These are phyloP conservation scores for Cadophora sp. DNA, from an alignment of 2,329 filamentous ascomycete genomes.

Conservation along the genomic window DNA sequence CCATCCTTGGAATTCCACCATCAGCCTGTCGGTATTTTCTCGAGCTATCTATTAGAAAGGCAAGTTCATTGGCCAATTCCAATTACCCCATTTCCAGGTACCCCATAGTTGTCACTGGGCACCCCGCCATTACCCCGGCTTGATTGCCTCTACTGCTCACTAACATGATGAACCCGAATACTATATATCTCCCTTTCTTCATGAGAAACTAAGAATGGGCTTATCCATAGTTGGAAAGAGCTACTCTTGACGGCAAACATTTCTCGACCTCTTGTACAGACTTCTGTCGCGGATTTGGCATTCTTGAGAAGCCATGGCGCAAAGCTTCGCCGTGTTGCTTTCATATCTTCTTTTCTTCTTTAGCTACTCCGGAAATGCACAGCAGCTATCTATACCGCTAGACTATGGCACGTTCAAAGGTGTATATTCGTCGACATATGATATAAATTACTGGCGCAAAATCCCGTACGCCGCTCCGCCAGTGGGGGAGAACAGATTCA, in stretches of 20 bases:
- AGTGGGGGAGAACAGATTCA: conserved; percentile 62
- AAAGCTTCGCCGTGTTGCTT: neutral
- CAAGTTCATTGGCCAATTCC: conserved; percentile 25
- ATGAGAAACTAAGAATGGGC: neutral
- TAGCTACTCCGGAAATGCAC: conserved; percentile 13
- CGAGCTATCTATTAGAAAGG: conserved; percentile 13
- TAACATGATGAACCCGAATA: neutral
- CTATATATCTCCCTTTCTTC: neutral
- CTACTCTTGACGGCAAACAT: neutral
- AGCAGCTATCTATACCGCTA: conserved; percentile 48
- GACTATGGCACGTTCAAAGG: conserved; percentile 61
- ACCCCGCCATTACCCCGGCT: conserved; percentile 24
- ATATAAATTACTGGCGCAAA: conserved; percentile 64
- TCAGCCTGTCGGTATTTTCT: neutral
- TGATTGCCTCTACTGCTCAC: neutral
- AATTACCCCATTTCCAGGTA: conserved; percentile 22
- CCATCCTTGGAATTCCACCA: conserved; percentile 5
- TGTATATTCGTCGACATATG: conserved; percentile 57
- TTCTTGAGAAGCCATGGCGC: neutral
- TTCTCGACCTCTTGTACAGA: neutral
- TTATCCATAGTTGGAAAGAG: no score
- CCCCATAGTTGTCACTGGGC: conserved; percentile 8
- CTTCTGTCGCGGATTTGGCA: neutral
- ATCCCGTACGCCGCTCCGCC: conserved; percentile 68
- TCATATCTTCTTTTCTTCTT: neutral